Evolutionary conservation across 441 rosid species (phyloP).

Genomic region (Adansonia gregorii): DNA sequence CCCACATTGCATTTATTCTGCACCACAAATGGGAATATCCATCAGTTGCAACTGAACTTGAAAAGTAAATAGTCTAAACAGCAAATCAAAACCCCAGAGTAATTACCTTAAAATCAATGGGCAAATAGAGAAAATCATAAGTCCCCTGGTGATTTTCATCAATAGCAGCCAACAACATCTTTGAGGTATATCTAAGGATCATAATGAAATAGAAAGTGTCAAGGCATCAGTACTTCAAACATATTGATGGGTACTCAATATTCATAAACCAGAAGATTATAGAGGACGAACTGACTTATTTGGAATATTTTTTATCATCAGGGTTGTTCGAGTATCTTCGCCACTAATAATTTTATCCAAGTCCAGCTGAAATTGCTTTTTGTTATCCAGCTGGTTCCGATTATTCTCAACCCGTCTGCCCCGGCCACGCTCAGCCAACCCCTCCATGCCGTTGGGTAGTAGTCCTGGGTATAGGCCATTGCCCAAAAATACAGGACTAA

Average conservation of each 20-base stretch:
- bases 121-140: conserved; percentile 89
- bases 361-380: conserved; percentile 93
- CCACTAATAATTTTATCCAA: conserved; percentile 80
- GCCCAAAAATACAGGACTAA: conserved; percentile 61
- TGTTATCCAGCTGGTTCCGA: conserved; percentile 70
- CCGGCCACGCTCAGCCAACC: conserved; percentile 72
- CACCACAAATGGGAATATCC: conserved; percentile 30
- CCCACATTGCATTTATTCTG: conserved; percentile 99
- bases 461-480: conserved; percentile 67
- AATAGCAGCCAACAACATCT: conserved; percentile 94
- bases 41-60: conserved; percentile 25
- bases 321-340: conserved; percentile 87
- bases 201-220: conserved; percentile 27
- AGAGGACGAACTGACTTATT: conserved; percentile 67
- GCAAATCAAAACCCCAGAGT: background rate
- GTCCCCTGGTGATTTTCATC: conserved; percentile 87
- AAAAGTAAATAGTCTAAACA: background rate
- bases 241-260: background rate
- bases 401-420: conserved; percentile 68
- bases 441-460: conserved; percentile 56
- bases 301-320: conserved; percentile 99
- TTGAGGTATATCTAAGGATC: conserved; percentile 79
- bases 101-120: conserved; percentile 95
- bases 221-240: conserved; percentile 1
- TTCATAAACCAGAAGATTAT: conserved; percentile 10